These are phyloP conservation scores for Heliosperma pusillum DNA, from an alignment of 148 eudicot genomes.

Conservation along the genomic window DNA sequence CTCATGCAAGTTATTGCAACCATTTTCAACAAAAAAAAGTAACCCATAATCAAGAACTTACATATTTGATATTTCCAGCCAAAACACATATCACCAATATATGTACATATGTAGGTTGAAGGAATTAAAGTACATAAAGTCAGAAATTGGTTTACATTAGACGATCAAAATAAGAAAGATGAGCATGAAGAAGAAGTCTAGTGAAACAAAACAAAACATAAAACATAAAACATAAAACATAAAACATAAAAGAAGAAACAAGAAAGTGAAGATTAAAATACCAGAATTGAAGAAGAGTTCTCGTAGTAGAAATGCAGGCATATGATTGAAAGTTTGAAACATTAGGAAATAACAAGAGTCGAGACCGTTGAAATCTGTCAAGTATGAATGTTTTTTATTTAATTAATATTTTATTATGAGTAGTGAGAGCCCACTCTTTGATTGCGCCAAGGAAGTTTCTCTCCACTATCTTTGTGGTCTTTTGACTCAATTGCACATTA, in stretches of 20 bases:
- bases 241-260: not conserved
- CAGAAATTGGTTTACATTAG: conserved; percentile 10
- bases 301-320: not conserved
- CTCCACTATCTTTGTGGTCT: not conserved
- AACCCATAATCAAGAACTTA: not conserved
- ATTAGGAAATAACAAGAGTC: conserved; percentile 4
- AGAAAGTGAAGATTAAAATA: not conserved
- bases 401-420: not conserved
- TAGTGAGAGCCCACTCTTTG: not conserved
- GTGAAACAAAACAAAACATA: not conserved
- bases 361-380: not conserved
- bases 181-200: not conserved
- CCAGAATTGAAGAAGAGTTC: not conserved
- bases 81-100: conserved; percentile 22
- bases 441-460: not conserved
- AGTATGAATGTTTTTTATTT: not conserved
- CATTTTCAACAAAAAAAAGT: not conserved
- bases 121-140: not conserved
- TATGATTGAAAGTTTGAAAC: not conserved
- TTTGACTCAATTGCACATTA: not conserved
- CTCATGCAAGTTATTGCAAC: too few relatives aligned
- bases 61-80: not conserved
- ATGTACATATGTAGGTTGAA: too few relatives aligned
- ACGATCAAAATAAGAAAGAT: not conserved
- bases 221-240: not conserved